Percentiles rank a stretch among this genome's conserved stretches.
phyloP scores from a whole-genome alignment of 495 filamentous ascomycete species.

The Staphylotrichum longicolle region DNA sequence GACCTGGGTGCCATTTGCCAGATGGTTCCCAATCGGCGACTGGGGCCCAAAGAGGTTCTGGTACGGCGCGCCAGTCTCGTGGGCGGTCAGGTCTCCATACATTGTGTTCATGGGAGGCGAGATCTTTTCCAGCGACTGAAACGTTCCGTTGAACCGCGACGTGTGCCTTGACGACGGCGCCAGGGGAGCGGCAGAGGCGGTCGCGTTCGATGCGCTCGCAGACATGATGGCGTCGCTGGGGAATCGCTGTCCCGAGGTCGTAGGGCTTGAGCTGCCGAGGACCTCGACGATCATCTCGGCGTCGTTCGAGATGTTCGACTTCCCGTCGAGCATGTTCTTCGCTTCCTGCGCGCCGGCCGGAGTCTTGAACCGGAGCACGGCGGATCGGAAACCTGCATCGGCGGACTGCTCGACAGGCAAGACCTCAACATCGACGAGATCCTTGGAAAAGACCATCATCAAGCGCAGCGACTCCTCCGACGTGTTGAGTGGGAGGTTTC shows the following conservation, averaged over 20 bases:
- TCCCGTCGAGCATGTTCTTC: slow-evolving; percentile 72
- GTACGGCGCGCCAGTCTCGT: slow-evolving; percentile 61
- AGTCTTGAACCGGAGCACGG: slow-evolving; percentile 72
- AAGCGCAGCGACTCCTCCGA: slow-evolving; percentile 69
- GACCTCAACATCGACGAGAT: slow-evolving; percentile 71
- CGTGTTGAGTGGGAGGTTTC: slow-evolving; percentile 71
- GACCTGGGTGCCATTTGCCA: slow-evolving; percentile 65
- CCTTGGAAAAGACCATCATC: slow-evolving; percentile 85
- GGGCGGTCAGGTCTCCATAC: slow-evolving; percentile 57
- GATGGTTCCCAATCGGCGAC: slow-evolving; percentile 75
- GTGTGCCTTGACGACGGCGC: slow-evolving; percentile 64
- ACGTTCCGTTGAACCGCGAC: slow-evolving; percentile 74
- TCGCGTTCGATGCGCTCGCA: slow-evolving; percentile 27
- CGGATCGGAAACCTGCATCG: slow-evolving; percentile 70
- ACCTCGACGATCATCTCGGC: slow-evolving; percentile 79
- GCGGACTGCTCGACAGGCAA: slow-evolving; percentile 62
- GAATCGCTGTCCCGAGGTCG: slow-evolving; percentile 38
- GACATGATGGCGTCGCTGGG: slow-evolving; percentile 37
- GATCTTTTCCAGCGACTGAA: slow-evolving; percentile 70
- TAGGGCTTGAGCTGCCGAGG: slow-evolving; percentile 47
- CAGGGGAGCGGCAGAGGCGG: slow-evolving; percentile 51
- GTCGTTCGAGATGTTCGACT: slow-evolving; percentile 70
- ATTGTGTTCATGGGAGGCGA: slow-evolving; percentile 58
- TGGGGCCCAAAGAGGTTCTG: slow-evolving; percentile 79
- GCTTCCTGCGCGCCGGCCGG: slow-evolving; percentile 73